Evolutionary conservation across 345 rosid species (phyloP).

Genomic region (Bruguiera sexangula): DNA sequence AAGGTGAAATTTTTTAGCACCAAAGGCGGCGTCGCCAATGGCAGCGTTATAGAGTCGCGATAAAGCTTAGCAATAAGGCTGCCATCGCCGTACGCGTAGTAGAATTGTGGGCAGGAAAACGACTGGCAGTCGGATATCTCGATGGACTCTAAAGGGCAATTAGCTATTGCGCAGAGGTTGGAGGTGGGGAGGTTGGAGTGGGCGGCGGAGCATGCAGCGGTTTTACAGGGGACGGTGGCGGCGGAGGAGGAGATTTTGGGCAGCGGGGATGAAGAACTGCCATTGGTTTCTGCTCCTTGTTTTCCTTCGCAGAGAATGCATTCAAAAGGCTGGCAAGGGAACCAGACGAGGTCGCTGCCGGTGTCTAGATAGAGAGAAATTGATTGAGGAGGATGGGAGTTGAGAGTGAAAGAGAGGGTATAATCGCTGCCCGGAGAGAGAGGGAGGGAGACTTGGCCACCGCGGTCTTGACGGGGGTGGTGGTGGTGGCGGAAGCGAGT

Average conservation of each 20-base stretch:
- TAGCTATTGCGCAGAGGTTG: conserved; percentile 76
- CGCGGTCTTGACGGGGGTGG: conserved; percentile 30
- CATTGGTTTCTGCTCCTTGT: conserved; percentile 21
- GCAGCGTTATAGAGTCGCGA: conserved; percentile 52
- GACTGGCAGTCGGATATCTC: conserved; percentile 67
- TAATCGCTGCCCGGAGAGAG: conserved; percentile 88
- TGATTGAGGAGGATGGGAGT: conserved; percentile 39
- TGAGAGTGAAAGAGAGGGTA: conserved; percentile 62
- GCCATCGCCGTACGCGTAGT: conserved; percentile 95
- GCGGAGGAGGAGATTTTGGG: conserved; percentile 49
- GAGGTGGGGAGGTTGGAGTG: conserved; percentile 65
- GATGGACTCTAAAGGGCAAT: conserved; percentile 73
- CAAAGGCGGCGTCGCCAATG: conserved; percentile 36
- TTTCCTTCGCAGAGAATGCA: conserved; percentile 88
- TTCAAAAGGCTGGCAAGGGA: conserved; percentile 81
- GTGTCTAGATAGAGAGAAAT: conserved; percentile 89
- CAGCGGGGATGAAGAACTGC: conserved; percentile 25
- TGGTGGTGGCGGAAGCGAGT: conserved; percentile 61
- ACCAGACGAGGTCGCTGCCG: conserved; percentile 96
- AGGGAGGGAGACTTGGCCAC: conserved; percentile 69
- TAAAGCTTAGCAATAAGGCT: conserved; percentile 65
- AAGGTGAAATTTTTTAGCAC: conserved; percentile 65
- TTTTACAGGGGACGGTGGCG: conserved; percentile 48
- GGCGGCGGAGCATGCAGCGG: conserved; percentile 76
- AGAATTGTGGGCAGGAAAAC: conserved; percentile 72